These are phyloP conservation scores for Alternaria infectoria DNA, from an alignment of 2,329 filamentous ascomycete genomes.

Conservation along the genomic window DNA sequence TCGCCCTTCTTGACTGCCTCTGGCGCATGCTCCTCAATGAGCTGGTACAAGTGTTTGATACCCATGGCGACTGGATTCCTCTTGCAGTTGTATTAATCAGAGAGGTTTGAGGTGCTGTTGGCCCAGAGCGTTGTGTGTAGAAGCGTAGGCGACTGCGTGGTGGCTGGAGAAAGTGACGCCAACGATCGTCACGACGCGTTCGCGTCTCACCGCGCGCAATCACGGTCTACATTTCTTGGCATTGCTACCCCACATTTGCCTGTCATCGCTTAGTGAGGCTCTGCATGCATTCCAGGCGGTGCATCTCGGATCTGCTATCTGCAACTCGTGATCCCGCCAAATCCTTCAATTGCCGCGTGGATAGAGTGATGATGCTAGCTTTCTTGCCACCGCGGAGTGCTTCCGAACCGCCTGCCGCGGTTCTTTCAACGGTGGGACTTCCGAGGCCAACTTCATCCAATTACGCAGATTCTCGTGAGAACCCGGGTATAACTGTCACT, in stretches of 20 bases:
- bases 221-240: slow-evolving; percentile 38
- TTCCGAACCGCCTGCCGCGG: slow-evolving; percentile 30
- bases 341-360: background rate
- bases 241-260: slow-evolving; percentile 10
- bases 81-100: background rate
- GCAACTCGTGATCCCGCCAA: background rate
- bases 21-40: slow-evolving; percentile 80
- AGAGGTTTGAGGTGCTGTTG: background rate
- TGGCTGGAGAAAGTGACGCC: slow-evolving; percentile 25
- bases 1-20: slow-evolving; percentile 94
- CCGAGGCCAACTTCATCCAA: slow-evolving; percentile 30
- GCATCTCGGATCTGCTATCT: background rate
- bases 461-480: slow-evolving; percentile 5
- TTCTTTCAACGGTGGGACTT: slow-evolving; percentile 24
- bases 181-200: slow-evolving; percentile 34
- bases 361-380: slow-evolving; percentile 6
- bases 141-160: slow-evolving; percentile 13
- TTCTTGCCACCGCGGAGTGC: slow-evolving; percentile 28
- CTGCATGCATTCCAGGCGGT: background rate
- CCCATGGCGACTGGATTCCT: slow-evolving; percentile 34
- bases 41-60: slow-evolving; percentile 54
- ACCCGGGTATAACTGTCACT: background rate
- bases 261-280: slow-evolving; percentile 7
- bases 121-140: slow-evolving; percentile 1
- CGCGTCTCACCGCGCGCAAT: slow-evolving; percentile 32